phyloP scores from a whole-genome alignment of 140 eudicot genomes.

The Stevia rebaudiana region DNA sequence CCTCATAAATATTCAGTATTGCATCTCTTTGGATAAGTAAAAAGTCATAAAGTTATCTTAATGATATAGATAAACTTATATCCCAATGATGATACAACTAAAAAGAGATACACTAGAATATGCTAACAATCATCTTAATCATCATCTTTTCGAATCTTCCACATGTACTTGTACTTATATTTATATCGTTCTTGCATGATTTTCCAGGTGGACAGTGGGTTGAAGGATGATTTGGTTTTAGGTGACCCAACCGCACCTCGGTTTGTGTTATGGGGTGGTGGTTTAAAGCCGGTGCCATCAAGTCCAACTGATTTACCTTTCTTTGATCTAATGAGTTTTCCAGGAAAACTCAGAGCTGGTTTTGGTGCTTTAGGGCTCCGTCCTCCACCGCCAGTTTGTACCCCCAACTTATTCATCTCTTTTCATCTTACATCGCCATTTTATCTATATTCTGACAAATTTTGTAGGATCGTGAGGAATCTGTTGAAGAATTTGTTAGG shows the following conservation, averaged over 20 bases:
- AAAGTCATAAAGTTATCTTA: too few relatives aligned
- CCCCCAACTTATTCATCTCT: conserved; percentile 14
- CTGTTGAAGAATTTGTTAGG: conserved; percentile 92
- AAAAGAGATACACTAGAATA: neutral
- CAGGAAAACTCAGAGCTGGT: conserved; percentile 93
- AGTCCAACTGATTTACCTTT: conserved; percentile 67
- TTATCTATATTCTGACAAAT: conserved; percentile 37
- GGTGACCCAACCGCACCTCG: conserved; percentile 96
- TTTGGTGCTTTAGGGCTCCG: conserved; percentile 92
- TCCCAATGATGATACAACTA: neutral
- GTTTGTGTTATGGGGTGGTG: conserved; percentile 79
- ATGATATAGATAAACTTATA: too few relatives aligned
- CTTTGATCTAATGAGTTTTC: conserved; percentile 83
- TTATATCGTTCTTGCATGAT: neutral
- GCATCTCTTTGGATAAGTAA: neutral
- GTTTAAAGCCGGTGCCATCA: conserved; percentile 81
- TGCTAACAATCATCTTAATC: conserved; percentile 7
- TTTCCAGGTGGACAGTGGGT: conserved; percentile 72
- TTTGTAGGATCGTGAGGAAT: conserved; percentile 84
- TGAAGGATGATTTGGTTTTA: conserved; percentile 83
- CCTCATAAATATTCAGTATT: neutral
- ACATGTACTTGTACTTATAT: conserved; percentile 1
- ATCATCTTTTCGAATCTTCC: neutral
- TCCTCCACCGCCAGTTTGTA: conserved; percentile 82
- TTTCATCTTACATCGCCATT: conserved; percentile 5